Base-by-base conservation (phyloP, 306 rosid genomes). In the Cucumis cinereus region DNA sequence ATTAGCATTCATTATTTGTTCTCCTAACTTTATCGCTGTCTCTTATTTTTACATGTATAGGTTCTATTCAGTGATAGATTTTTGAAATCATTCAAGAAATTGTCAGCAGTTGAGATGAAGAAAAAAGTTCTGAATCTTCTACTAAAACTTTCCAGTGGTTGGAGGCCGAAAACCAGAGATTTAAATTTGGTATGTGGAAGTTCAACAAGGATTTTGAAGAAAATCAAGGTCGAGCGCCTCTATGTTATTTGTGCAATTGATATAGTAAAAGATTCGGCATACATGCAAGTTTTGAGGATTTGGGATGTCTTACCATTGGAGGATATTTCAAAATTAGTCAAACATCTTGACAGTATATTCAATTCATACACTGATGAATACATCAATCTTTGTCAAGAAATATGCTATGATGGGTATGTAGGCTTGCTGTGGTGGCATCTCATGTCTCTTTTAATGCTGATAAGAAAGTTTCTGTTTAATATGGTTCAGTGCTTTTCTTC, bases 31-130 rank as follows among this genome's bases (percentile, higher is more conserved):
- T 13, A 2, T 53, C n/a, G 5, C 19, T n/a, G 15, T 40, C 40
- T 38, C 45, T 50, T 52, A 40, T 43, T 47, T 14, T 72, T 50
- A 49, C 45, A 50, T 72, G 24, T 17, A 58, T 57, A 90, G 98
- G 89, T 90, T 77, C 80, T 81, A 67, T 92, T 86, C 79, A 92
- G 98, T 60, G 89, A 89, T 80, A 79, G 81, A 53, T 92, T 92
- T 80, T 74, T 90, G 0, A 87, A 86, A 84, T 90, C 98, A 38
- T 92, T 92, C 82, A 84, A 81, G 79, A 89, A 78, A 33, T 28
- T 87, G 69, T 75, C 19, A 9, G 80, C 83, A 19, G 58, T 58
- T 14, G 79, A 80, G 11, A 73, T 47, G n/a, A 89, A 82, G 80
- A 85, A 87, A 62, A 87, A 77, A 0, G 87, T 87, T 36, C 5